Evolutionary conservation across 2,329 filamentous ascomycete genomes (phyloP).

Genomic region (Leptodontidium sp.): DNA sequence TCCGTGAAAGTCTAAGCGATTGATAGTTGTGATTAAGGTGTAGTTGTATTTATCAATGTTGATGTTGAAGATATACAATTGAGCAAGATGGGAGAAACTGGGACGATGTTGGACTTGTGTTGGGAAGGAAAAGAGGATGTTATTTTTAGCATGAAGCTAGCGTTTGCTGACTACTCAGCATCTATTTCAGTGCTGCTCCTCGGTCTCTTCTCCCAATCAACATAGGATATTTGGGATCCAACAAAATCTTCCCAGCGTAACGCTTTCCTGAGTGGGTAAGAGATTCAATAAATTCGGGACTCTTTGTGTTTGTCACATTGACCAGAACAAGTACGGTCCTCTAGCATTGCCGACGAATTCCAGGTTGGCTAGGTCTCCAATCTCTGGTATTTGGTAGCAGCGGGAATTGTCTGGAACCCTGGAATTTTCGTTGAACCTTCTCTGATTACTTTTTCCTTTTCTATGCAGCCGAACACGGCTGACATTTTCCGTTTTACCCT

Average conservation of each 20-base stretch:
- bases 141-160: conserved; percentile 1
- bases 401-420: too few relatives aligned
- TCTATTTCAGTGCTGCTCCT: neutral
- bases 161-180: conserved; percentile 5
- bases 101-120: neutral
- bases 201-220: neutral
- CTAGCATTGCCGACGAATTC: too few relatives aligned
- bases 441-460: too few relatives aligned
- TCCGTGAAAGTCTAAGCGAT: neutral
- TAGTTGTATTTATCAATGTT: too few relatives aligned
- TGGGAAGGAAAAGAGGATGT: neutral
- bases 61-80: neutral
- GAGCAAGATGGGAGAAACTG: neutral
- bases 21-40: neutral
- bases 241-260: too few relatives aligned
- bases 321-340: too few relatives aligned
- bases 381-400: too few relatives aligned
- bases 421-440: too few relatives aligned
- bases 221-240: neutral
- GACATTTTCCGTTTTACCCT: neutral
- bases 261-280: too few relatives aligned
- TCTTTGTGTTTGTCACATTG: too few relatives aligned
- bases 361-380: too few relatives aligned
- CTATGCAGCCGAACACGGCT: neutral
- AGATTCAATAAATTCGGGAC: too few relatives aligned